Percentiles rank a stretch among this genome's conserved stretches.
Evolutionary conservation across 345 rosid genomes (phyloP).

Genomic region (Pistacia atlantica): DNA sequence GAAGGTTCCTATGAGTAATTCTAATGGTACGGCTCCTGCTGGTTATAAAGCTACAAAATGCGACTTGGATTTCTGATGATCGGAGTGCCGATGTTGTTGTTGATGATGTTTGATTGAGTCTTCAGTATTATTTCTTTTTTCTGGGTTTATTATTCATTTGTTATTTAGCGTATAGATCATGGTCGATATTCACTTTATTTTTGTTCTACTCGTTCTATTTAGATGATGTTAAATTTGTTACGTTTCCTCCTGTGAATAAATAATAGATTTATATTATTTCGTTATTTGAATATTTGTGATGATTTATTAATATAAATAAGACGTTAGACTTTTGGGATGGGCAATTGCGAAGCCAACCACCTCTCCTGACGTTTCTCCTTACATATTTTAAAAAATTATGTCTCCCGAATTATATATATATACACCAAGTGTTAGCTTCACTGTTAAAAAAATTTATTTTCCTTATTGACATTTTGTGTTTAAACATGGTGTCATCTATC

Average conservation of each 20-base stretch:
- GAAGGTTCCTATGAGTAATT: slow-evolving; percentile 48
- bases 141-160: neutral
- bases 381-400: no score
- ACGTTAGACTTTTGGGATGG: no score
- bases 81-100: neutral
- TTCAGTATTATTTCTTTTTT: neutral
- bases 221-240: neutral
- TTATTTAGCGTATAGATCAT: neutral
- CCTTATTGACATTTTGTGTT: no score
- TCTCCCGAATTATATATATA: no score
- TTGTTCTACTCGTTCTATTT: neutral
- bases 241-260: neutral
- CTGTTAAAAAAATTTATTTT: no score
- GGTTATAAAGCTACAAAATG: slow-evolving; percentile 41
- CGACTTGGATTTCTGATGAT: slow-evolving; percentile 41
- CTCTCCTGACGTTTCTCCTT: no score
- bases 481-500: no score
- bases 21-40: slow-evolving; percentile 27
- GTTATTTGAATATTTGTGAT: no score
- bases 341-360: no score
- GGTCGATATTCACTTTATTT: neutral
- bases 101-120: slow-evolving; percentile 10
- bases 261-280: no score
- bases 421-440: no score
- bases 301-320: no score